phyloP scores from a whole-genome alignment of 2,329 filamentous ascomycete genomes.

The Fonsecaea erecta region DNA sequence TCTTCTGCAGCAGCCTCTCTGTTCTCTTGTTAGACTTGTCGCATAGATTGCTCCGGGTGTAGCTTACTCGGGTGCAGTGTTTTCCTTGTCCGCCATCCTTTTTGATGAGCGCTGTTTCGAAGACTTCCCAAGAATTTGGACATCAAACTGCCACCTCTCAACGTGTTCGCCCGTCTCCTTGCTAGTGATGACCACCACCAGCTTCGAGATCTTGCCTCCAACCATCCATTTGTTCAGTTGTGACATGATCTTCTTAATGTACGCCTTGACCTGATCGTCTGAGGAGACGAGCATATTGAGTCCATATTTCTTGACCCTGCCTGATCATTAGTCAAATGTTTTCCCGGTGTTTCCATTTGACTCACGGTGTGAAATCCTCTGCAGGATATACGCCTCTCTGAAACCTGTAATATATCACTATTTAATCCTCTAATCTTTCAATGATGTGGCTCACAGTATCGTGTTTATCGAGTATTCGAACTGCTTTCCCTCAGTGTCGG shows the following conservation, averaged over 20 bases:
- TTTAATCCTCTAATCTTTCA: neutral
- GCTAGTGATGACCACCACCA: conserved; percentile 94
- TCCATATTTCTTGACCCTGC: conserved; percentile 94
- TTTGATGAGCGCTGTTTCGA: conserved; percentile 57
- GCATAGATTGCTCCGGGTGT: neutral
- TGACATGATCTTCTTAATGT: conserved; percentile 99
- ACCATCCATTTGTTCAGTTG: conserved; percentile 98
- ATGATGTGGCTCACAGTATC: conserved; percentile 70
- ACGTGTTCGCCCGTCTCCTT: conserved; percentile 97
- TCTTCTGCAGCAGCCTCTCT: conserved; percentile 41
- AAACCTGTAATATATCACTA: conserved; percentile 62
- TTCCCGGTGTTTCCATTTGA: conserved; percentile 25
- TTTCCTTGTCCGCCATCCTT: conserved; percentile 69
- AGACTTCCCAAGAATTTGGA: conserved; percentile 64
- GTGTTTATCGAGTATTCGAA: conserved; percentile 99
- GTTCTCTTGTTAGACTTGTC: conserved; percentile 16
- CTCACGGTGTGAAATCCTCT: conserved; percentile 92
- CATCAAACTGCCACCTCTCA: conserved; percentile 98
- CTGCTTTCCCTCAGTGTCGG: conserved; percentile 41
- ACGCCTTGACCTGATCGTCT: conserved; percentile 97
- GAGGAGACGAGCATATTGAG: conserved; percentile 97
- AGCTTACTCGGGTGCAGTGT: conserved; percentile 61
- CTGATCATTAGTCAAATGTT: conserved; percentile 24
- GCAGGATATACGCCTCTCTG: conserved; percentile 84
- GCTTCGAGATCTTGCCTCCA: conserved; percentile 92